phyloP scores from a whole-genome alignment of 257 asterid genomes.

The Scutellaria barbata region DNA sequence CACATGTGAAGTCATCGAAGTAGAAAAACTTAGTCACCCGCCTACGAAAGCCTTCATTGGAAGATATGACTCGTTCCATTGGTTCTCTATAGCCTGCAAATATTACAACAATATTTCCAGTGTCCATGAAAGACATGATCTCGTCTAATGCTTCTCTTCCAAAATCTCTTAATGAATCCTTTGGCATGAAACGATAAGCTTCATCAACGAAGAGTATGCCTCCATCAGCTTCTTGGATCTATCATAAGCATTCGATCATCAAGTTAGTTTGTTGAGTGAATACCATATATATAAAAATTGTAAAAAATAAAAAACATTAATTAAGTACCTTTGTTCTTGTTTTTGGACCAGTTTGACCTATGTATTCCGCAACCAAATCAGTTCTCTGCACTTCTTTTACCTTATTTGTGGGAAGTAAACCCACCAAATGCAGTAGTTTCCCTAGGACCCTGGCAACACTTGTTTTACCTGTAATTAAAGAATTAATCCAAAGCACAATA shows the following conservation, averaged over 20 bases:
- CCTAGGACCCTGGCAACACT: too few species aligned
- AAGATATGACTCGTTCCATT: slow-evolving; percentile 72
- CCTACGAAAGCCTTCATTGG: slow-evolving; percentile 85
- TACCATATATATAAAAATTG: too few species aligned
- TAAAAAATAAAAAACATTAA: too few species aligned
- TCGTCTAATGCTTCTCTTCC: slow-evolving; percentile 89
- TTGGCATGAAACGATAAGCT: slow-evolving; percentile 80
- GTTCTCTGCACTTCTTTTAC: slow-evolving; percentile 55
- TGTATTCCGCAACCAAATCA: slow-evolving; percentile 33
- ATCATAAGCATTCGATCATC: too few species aligned
- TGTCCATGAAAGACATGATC: slow-evolving; percentile 90
- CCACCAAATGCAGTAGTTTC: too few species aligned
- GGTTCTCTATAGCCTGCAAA: slow-evolving; percentile 91
- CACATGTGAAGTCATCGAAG: slow-evolving; percentile 63
- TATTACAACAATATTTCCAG: slow-evolving; percentile 75
- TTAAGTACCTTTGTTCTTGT: too few species aligned
- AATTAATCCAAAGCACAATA: too few species aligned
- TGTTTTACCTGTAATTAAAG: too few species aligned
- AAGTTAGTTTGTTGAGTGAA: too few species aligned
- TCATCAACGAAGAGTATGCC: slow-evolving; percentile 89
- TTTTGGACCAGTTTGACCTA: too few species aligned
- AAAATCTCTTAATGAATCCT: slow-evolving; percentile 61
- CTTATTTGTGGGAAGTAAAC: not conserved
- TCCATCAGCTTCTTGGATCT: slow-evolving; percentile 66
- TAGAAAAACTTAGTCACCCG: slow-evolving; percentile 79